Evolutionary conservation across 192 early-diverging fungal species (phyloP).

Genomic region (Chytriomyces hyalinus): DNA sequence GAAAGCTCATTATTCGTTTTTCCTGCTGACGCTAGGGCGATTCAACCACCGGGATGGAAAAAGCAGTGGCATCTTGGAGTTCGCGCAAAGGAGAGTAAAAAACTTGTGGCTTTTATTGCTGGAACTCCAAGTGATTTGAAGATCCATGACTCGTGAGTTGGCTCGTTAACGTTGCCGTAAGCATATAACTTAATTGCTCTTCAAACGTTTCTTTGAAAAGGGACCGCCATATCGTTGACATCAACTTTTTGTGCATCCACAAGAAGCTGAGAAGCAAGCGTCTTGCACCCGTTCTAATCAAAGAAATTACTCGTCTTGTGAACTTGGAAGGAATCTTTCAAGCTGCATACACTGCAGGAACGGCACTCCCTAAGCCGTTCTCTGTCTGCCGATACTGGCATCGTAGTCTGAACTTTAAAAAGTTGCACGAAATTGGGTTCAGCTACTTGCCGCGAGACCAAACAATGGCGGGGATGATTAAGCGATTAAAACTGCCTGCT

Average conservation of each 20-base stretch:
- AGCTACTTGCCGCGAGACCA: constrained; percentile 75
- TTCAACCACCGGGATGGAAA: constrained; percentile 91
- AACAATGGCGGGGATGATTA: constrained; percentile 75
- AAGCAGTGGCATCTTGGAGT: constrained; percentile 92
- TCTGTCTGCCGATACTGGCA: constrained; percentile 87
- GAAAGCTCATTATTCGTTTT: not conserved
- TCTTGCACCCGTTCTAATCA: constrained; percentile 93
- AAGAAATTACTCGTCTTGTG: constrained; percentile 93
- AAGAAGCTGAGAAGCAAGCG: constrained; percentile 95
- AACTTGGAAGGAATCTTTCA: constrained; percentile 95
- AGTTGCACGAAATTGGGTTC: constrained; percentile 92
- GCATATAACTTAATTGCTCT: not conserved
- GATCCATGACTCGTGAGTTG: constrained; percentile 69
- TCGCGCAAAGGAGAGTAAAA: constrained; percentile 74
- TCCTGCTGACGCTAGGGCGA: constrained; percentile 62
- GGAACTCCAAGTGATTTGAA: constrained; percentile 86
- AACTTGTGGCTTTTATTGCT: constrained; percentile 95
- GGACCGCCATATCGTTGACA: constrained; percentile 78
- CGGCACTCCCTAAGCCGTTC: constrained; percentile 87
- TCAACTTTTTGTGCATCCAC: constrained; percentile 97
- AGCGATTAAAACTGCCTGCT: constrained; percentile 71
- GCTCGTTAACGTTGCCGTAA: not conserved
- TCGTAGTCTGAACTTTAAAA: constrained; percentile 91
- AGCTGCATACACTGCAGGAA: constrained; percentile 95
- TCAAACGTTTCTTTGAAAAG: not conserved